Conservation (phyloP, 2,329 filamentous ascomycete genomes). For the Botrytis hyacinthi region DNA sequence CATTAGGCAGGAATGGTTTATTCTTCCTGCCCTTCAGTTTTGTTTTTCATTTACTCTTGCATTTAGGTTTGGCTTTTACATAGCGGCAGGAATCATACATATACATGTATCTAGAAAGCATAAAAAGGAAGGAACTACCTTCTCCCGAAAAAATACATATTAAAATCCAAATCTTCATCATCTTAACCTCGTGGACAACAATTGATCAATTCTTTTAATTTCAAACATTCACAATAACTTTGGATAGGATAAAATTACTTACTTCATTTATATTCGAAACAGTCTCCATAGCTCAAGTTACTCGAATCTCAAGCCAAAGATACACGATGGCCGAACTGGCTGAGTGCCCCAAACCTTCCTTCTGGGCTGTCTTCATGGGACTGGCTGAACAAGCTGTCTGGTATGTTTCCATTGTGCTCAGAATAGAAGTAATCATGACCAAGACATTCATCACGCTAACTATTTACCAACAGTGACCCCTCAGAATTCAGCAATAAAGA, state of each 20-base stretch:
- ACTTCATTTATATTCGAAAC: background rate
- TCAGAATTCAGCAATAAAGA: background rate
- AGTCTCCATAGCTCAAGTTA: background rate
- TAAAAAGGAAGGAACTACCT: background rate
- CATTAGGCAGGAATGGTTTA: background rate
- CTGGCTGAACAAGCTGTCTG: background rate
- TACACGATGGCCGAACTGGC: background rate
- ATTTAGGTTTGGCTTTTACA: background rate
- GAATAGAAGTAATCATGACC: too few species aligned
- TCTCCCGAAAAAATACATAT: too few species aligned
- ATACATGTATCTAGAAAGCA: background rate
- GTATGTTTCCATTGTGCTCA: background rate
- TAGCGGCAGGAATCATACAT: background rate
- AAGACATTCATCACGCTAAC: background rate
- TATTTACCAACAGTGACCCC: background rate
- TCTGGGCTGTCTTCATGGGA: background rate
- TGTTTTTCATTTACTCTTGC: background rate
- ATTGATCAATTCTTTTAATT: background rate
- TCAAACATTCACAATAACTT: background rate
- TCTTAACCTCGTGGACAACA: background rate
- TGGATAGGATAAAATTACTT: background rate
- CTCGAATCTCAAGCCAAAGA: background rate
- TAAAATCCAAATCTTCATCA: background rate
- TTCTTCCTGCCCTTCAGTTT: background rate
- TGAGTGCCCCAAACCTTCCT: background rate